These are phyloP conservation scores for Coniochaeta prunicola DNA, from an alignment of 2,329 filamentous ascomycete genomes.

Conservation along the genomic window DNA sequence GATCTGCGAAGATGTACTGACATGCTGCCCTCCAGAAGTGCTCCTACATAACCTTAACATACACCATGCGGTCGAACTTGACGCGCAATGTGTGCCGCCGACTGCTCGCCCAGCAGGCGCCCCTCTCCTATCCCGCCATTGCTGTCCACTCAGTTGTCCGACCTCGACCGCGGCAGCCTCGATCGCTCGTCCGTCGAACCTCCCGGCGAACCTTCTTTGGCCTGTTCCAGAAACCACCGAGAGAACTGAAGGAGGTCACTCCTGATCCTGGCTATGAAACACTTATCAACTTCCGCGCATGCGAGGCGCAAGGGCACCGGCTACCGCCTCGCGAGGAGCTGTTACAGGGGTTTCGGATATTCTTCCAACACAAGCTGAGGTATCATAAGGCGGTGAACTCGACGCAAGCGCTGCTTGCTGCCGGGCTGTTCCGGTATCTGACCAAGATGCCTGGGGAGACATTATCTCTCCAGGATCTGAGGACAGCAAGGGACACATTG, in stretches of 20 bases:
- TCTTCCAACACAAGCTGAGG: slow-evolving; percentile 51
- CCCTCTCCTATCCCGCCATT: slow-evolving; percentile 9
- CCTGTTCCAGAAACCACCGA: slow-evolving; percentile 52
- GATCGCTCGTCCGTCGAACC: slow-evolving; percentile 7
- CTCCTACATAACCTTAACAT: slow-evolving; percentile 11
- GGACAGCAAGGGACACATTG: slow-evolving; percentile 36
- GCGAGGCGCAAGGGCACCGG: slow-evolving; percentile 55
- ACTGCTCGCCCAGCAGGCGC: slow-evolving; percentile 28
- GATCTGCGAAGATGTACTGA: neutral
- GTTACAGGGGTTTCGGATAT: slow-evolving; percentile 53
- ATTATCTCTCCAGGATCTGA: slow-evolving; percentile 32
- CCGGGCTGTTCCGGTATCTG: slow-evolving; percentile 43
- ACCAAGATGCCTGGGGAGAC: slow-evolving; percentile 44
- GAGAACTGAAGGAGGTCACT: slow-evolving; percentile 52
- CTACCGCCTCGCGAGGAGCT: slow-evolving; percentile 59
- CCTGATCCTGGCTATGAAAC: slow-evolving; percentile 64
- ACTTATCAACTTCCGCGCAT: slow-evolving; percentile 61
- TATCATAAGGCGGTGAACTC: slow-evolving; percentile 48
- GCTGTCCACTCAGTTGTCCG: slow-evolving; percentile 7
- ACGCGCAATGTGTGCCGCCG: slow-evolving; percentile 52
- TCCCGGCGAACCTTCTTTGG: slow-evolving; percentile 52
- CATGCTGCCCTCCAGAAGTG: slow-evolving; percentile 7
- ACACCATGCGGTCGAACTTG: slow-evolving; percentile 51
- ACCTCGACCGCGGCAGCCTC: slow-evolving; percentile 3
- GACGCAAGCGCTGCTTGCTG: slow-evolving; percentile 56